phyloP scores from a whole-genome alignment of 441 rosid species.

The Eruca vesicaria region DNA sequence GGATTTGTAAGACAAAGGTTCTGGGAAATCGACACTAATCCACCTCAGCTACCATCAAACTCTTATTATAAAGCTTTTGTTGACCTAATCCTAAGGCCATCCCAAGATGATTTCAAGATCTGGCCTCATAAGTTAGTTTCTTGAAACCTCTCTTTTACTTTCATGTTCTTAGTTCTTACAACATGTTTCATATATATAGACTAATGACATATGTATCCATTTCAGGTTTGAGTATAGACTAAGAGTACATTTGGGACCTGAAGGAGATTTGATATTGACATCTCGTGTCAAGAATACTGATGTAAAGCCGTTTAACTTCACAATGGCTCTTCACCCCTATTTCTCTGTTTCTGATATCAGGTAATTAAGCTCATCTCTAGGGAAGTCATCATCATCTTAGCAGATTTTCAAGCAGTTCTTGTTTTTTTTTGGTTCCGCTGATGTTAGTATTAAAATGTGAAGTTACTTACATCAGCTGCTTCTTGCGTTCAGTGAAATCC shows the following conservation, averaged over 20 bases:
- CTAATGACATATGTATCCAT: background rate
- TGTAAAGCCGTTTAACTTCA: constrained; percentile 63
- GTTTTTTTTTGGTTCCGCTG: background rate
- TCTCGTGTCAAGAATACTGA: constrained; percentile 63
- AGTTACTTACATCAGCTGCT: background rate
- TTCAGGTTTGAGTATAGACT: constrained; percentile 59
- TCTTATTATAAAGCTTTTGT: constrained; percentile 36
- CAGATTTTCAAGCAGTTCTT: background rate
- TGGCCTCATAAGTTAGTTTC: constrained; percentile 65
- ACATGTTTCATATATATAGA: background rate
- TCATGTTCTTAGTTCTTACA: background rate
- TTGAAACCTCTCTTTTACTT: constrained; percentile 19
- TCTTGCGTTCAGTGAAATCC: constrained; percentile 67
- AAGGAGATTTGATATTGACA: constrained; percentile 60
- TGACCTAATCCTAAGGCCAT: constrained; percentile 48
- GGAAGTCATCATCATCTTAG: background rate
- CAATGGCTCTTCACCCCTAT: constrained; percentile 59
- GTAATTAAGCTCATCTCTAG: constrained; percentile 30
- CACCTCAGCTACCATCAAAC: constrained; percentile 49
- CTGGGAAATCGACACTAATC: constrained; percentile 57
- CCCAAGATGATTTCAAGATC: constrained; percentile 54
- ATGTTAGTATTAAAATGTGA: background rate
- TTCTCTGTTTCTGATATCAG: constrained; percentile 66
- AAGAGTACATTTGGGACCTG: constrained; percentile 48
- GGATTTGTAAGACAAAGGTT: constrained; percentile 62